These are phyloP conservation scores for Macadamia integrifolia DNA, from an alignment of 164 flowering plant genomes.

Conservation along the genomic window DNA sequence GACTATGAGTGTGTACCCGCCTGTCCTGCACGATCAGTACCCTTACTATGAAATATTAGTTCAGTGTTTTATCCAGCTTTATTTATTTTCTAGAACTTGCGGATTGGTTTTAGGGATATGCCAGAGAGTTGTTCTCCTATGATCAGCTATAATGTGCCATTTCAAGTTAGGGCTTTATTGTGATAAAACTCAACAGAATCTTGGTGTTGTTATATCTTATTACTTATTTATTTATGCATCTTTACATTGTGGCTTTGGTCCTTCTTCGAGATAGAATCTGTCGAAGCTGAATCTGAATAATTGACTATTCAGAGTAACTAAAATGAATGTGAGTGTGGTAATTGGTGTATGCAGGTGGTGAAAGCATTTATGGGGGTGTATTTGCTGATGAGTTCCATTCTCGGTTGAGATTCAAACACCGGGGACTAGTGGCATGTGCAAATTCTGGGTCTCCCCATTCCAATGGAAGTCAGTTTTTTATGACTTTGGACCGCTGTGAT, in stretches of 20 bases:
- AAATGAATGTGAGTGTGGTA: neutral
- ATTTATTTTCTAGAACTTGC: too few relatives aligned
- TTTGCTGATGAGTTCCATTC: slow-evolving; percentile 90
- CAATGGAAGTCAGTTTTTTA: slow-evolving; percentile 93
- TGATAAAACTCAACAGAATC: neutral
- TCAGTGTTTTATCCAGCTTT: too few relatives aligned
- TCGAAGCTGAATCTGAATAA: neutral
- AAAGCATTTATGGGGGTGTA: slow-evolving; percentile 73
- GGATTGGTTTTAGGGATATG: too few relatives aligned
- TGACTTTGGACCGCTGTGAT: slow-evolving; percentile 85
- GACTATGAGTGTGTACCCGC: neutral
- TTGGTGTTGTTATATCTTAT: neutral
- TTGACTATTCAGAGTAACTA: neutral
- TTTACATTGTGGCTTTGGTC: neutral
- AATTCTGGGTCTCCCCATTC: slow-evolving; percentile 76
- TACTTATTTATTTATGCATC: neutral
- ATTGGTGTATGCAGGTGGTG: slow-evolving; percentile 57
- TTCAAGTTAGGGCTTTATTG: neutral
- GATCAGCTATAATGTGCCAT: neutral
- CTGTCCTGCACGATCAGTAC: neutral
- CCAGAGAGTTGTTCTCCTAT: neutral
- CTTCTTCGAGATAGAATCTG: neutral
- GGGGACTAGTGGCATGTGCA: slow-evolving; percentile 94
- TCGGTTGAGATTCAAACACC: slow-evolving; percentile 80
- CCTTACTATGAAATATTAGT: neutral